A percentile compares a stretch with the other conserved stretches of the same genome.
Evolutionary conservation across 2,329 filamentous ascomycete genomes (phyloP).

Genomic region (Lecanicillium sp.): DNA sequence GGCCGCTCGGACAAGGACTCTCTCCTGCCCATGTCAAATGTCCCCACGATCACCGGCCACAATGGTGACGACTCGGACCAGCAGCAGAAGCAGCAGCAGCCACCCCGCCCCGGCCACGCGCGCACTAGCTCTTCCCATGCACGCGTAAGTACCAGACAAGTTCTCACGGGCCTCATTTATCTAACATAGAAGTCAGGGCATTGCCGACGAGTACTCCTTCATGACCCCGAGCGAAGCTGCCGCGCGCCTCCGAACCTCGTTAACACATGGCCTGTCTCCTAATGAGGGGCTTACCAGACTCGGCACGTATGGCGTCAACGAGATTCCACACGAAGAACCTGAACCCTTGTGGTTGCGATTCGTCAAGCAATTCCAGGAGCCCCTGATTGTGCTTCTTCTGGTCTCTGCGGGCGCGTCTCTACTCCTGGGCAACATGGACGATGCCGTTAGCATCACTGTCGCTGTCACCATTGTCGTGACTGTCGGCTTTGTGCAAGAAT

Average conservation of each 20-base stretch:
- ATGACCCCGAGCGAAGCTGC: slow-evolving; percentile 76
- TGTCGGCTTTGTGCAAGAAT: slow-evolving; percentile 95
- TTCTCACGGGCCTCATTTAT: not conserved
- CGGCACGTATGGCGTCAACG: slow-evolving; percentile 78
- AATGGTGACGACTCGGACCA: slow-evolving; percentile 16
- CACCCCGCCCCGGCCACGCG: slow-evolving; percentile 26
- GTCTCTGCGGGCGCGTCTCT: slow-evolving; percentile 83
- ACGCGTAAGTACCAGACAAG: slow-evolving; percentile 33
- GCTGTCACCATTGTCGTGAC: slow-evolving; percentile 95
- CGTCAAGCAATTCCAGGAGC: slow-evolving; percentile 93
- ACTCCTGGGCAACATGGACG: slow-evolving; percentile 86
- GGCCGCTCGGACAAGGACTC: slow-evolving; percentile 22
- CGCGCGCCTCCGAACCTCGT: slow-evolving; percentile 70
- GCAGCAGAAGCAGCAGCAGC: slow-evolving; percentile 17
- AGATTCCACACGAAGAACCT: slow-evolving; percentile 86
- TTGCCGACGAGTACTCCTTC: slow-evolving; percentile 54
- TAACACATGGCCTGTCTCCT: slow-evolving; percentile 71
- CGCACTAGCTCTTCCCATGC: slow-evolving; percentile 49
- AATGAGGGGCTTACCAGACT: slow-evolving; percentile 75
- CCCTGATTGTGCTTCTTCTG: slow-evolving; percentile 84
- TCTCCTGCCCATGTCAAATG: slow-evolving; percentile 25
- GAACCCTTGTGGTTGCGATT: slow-evolving; percentile 95
- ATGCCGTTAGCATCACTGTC: slow-evolving; percentile 90
- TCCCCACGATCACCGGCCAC: slow-evolving; percentile 24
- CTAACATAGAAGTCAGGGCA: slow-evolving; percentile 26